These are phyloP conservation scores for Myriosclerotinia curreyana DNA, from an alignment of 2,329 filamentous ascomycete genomes.

Conservation along the genomic window DNA sequence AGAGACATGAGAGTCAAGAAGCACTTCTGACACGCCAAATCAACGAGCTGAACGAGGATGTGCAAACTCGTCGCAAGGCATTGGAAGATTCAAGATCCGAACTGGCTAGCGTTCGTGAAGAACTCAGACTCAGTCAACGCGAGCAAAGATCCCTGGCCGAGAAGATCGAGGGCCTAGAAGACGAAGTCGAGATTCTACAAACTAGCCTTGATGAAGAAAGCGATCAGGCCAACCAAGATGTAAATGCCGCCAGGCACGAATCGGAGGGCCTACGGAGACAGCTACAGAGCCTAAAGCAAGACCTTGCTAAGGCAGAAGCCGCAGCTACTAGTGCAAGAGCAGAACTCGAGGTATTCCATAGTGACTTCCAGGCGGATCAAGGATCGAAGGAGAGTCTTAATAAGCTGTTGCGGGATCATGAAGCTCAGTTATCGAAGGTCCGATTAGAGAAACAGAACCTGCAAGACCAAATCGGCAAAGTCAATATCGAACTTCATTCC, in stretches of 20 bases:
- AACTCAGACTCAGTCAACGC: constrained; percentile 65
- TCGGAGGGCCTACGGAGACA: constrained; percentile 46
- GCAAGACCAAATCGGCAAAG: constrained; percentile 59
- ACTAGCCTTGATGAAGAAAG: constrained; percentile 54
- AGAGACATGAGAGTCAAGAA: constrained; percentile 71
- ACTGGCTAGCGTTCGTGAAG: constrained; percentile 62
- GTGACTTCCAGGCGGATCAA: constrained; percentile 35
- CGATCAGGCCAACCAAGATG: constrained; percentile 53
- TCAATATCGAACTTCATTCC: constrained; percentile 59
- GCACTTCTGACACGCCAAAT: constrained; percentile 69
- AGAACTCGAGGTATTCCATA: constrained; percentile 37
- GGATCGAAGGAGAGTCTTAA: constrained; percentile 52
- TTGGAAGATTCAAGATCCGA: constrained; percentile 65
- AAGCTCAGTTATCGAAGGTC: constrained; percentile 54
- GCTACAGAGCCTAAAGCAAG: constrained; percentile 41
- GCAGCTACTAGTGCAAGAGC: constrained; percentile 33
- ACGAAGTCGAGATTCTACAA: constrained; percentile 74
- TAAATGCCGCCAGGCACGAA: constrained; percentile 45
- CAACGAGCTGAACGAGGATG: constrained; percentile 67
- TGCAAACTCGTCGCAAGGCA: constrained; percentile 63
- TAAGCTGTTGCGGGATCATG: constrained; percentile 57
- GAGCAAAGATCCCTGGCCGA: constrained; percentile 61
- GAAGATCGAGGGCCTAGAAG: constrained; percentile 66
- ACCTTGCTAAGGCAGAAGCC: constrained; percentile 37
- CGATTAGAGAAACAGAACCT: constrained; percentile 60